Evolutionary conservation across 2,329 filamentous ascomycete species (phyloP), one percentile per base, ranked within the genome.

Genomic region (Arachnomyces sp.): DNA sequence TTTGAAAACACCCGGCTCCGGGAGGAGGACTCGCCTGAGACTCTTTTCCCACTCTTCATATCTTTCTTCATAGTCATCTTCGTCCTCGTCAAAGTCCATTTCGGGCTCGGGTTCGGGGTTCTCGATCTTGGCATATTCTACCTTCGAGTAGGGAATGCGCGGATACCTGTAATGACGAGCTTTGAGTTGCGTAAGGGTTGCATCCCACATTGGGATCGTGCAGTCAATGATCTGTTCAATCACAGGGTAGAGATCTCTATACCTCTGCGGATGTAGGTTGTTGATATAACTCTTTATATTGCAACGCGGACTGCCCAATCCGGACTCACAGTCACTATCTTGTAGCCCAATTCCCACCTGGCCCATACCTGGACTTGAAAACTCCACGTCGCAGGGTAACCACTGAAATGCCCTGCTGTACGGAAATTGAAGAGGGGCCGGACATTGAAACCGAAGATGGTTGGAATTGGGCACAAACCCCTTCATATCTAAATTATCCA

Each of bases 371-470:
- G 48, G 43, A 12, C 41, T 35, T 3, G 36, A 40, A n/a, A 61
- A 52, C 11, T 51, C 45, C 8, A 62, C 45, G 31, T 66, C 57
- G 5, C 57, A 57, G 3, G 64, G 61, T 7, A 70, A 55, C 67
- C 70, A 74, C 48, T 73, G 67, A 42, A 64, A 67, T 2, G 50
- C 45, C 0, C 50, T 40, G 8, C 60, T 53, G 48, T 40, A 49
- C 4, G 44, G 48, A 31, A 14, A 15, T 9, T 32, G 17, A 14
- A 11, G 28, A 15, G 13, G 7, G 1, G 11, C 13, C 12, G 12
- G 9, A 14, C 32, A 37, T 1, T 12, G 5, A 3, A 6, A 15
- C 2, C 13, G n/a, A n/a, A n/a, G n/a, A n/a, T n/a, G n/a, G n/a
- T n/a, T n/a, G n/a, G n/a, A n/a, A n/a, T n/a, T n/a, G n/a, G n/a